Percentiles rank a stretch among this genome's conserved stretches.
Evolutionary conservation across 768 basidiomycete species (phyloP).

Genomic region (Kwoniella europaea): DNA sequence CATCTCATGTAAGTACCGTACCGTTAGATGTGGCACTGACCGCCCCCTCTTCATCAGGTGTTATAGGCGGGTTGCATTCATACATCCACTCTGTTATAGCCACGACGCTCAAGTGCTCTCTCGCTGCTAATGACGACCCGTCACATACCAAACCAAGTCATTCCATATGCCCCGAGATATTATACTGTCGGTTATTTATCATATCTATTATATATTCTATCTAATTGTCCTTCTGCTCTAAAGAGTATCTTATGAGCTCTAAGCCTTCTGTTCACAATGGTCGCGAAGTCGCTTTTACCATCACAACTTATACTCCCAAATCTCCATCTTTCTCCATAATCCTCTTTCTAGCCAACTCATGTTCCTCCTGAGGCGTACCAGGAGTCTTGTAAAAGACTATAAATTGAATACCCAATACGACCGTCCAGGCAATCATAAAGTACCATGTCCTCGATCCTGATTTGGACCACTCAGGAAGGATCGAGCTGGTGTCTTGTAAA

Average conservation of each 20-base stretch:
- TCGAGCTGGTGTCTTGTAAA: slow-evolving; percentile 24
- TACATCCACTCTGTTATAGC: too few relatives aligned
- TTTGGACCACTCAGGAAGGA: slow-evolving; percentile 27
- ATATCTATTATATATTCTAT: too few relatives aligned
- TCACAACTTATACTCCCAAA: slow-evolving; percentile 14
- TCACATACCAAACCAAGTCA: too few relatives aligned
- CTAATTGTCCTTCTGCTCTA: too few relatives aligned
- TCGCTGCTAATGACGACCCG: too few relatives aligned
- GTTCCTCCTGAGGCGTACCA: slow-evolving; percentile 41
- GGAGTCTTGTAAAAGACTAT: slow-evolving; percentile 41
- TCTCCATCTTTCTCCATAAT: slow-evolving; percentile 36
- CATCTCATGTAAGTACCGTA: neutral
- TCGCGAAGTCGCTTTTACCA: too few relatives aligned
- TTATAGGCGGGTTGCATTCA: neutral
- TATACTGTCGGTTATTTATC: too few relatives aligned
- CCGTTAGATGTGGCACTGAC: neutral
- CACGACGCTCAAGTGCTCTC: too few relatives aligned
- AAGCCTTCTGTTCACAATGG: too few relatives aligned
- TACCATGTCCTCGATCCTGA: slow-evolving; percentile 37
- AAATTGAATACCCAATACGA: slow-evolving; percentile 31
- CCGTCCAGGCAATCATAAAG: slow-evolving; percentile 42
- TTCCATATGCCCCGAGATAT: too few relatives aligned
- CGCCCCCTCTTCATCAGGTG: neutral
- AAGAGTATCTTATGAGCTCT: too few relatives aligned
- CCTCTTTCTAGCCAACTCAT: slow-evolving; percentile 36